phyloP scores from a whole-genome alignment of 1,284 basidiomycete genomes.

The Ustilago trichophora region DNA sequence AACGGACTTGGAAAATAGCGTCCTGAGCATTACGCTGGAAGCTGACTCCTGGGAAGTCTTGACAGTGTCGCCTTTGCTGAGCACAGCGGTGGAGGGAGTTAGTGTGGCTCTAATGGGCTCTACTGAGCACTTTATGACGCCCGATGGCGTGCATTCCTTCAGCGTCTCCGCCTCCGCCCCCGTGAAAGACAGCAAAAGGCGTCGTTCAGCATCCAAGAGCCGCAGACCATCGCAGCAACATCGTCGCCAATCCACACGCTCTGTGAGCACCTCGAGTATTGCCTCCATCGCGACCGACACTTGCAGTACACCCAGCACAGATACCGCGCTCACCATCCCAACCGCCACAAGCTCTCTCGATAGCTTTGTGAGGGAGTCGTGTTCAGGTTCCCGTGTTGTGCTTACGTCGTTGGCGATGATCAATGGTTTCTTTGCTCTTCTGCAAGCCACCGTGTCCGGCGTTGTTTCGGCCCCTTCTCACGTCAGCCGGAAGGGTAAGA shows the following conservation, averaged over 20 bases:
- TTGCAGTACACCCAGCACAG: neutral
- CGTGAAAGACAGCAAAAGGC: constrained; percentile 6
- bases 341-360: constrained; percentile 4
- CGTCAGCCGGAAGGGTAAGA: neutral
- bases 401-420: constrained; percentile 18
- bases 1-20: neutral
- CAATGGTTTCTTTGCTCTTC: constrained; percentile 18
- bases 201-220: constrained; percentile 3
- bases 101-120: constrained; percentile 18
- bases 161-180: constrained; percentile 2
- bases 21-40: constrained; percentile 1
- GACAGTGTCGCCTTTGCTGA: constrained; percentile 13
- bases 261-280: constrained; percentile 4
- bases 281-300: neutral
- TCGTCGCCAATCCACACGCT: constrained; percentile 15
- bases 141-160: constrained; percentile 4
- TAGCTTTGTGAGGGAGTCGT: constrained; percentile 2
- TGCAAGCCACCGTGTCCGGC: constrained; percentile 11
- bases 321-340: neutral
- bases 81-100: constrained; percentile 5
- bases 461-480: neutral
- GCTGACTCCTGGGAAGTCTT: constrained; percentile 29
- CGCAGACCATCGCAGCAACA: constrained; percentile 14
- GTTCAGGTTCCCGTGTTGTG: constrained; percentile 7
- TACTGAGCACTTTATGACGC: constrained; percentile 25